Evolutionary conservation across 345 rosid species (phyloP), one percentile per base, ranked within the genome.

Genomic region (Eucalyptus grandis): DNA sequence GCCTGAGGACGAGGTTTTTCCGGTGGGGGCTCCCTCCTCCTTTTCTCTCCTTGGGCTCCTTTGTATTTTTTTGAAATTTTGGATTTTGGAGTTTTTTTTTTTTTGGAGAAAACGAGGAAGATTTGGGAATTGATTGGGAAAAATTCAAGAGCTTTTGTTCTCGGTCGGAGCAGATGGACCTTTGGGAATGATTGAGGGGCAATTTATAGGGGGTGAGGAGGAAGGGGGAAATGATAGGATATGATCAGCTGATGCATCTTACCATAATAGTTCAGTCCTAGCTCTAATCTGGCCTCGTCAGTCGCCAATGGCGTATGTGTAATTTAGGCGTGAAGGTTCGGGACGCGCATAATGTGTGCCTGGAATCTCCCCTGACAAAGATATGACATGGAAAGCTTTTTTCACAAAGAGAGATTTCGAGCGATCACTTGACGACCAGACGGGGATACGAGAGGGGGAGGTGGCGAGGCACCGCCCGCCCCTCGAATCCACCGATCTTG

Each of bases 351-450:
- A 6, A 11, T 77, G 85, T 65, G 9, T 21, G 47, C 47, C 15
- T 2, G 2, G 2, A 21, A 21, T 30, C 7, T 62, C 15, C 9
- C 16, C 0, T 0, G 2, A 6, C 3, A 1, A 77, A 37, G 14
- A 40, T 40, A 22, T 6, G 85, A 77, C 47, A 21, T 40, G 30
- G 5, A 21, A 21, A 37, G 30, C 31, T 14, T 77, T 7, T 77
- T 40, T 11, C 5, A 10, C 15, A 40, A 1, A 11, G 9, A 69
- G 40, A 72, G 34, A 62, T 27, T 30, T 37, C 5, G 4, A 1
- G 9, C 47, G 5, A 11, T 21, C 85, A 40, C 24, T 37, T 21
- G 16, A 77, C 30, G 47, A 3, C 14, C 7, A 2, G 16, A 40
- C 46, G 15, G 47, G 15, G 85, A 77, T 11, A 40, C 9, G 8